A percentile compares a stretch with the other conserved stretches of the same genome.
These are phyloP conservation scores for Ceratonia siliqua DNA, from an alignment of 306 rosid species.

Conservation along the genomic window DNA sequence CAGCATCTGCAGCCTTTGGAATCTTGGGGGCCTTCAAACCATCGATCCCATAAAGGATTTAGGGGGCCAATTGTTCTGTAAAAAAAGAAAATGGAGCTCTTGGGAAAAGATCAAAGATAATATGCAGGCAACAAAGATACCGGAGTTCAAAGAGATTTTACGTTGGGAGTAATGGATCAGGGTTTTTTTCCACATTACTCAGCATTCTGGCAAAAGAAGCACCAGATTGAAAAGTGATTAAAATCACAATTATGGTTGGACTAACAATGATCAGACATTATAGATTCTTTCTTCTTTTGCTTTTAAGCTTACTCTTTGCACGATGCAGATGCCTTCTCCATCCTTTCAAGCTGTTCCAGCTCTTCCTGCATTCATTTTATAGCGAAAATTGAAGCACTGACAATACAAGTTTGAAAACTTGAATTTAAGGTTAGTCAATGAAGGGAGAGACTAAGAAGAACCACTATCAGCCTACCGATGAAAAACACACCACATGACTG, in stretches of 20 bases:
- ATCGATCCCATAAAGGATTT: slow-evolving; percentile 67
- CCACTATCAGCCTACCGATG: slow-evolving; percentile 20
- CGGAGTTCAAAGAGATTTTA: slow-evolving; percentile 35
- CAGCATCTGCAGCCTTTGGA: slow-evolving; percentile 64
- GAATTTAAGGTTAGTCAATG: slow-evolving; percentile 6
- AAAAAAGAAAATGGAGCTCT: slow-evolving; percentile 24
- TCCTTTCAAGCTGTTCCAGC: slow-evolving; percentile 63
- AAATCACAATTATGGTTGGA: background rate
- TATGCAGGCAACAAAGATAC: background rate
- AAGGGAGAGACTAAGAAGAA: slow-evolving; percentile 30
- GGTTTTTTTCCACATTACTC: slow-evolving; percentile 46
- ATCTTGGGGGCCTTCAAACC: slow-evolving; percentile 85
- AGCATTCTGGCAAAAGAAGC: slow-evolving; percentile 58
- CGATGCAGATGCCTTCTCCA: slow-evolving; percentile 66
- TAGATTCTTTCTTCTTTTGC: background rate
- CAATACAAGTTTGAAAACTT: background rate
- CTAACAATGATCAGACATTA: slow-evolving; percentile 13
- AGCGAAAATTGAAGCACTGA: slow-evolving; percentile 9
- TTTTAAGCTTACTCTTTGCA: slow-evolving; percentile 62
- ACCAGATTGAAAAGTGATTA: slow-evolving; percentile 7
- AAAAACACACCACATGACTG: background rate
- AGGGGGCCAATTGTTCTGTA: slow-evolving; percentile 66
- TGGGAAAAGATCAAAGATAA: background rate
- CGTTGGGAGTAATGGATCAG: slow-evolving; percentile 77
- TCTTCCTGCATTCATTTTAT: slow-evolving; percentile 57